Percentiles rank a stretch among this genome's conserved stretches.
Evolutionary conservation across 1,284 basidiomycete genomes (phyloP).

Genomic region (Stygiomarasmius scandens): DNA sequence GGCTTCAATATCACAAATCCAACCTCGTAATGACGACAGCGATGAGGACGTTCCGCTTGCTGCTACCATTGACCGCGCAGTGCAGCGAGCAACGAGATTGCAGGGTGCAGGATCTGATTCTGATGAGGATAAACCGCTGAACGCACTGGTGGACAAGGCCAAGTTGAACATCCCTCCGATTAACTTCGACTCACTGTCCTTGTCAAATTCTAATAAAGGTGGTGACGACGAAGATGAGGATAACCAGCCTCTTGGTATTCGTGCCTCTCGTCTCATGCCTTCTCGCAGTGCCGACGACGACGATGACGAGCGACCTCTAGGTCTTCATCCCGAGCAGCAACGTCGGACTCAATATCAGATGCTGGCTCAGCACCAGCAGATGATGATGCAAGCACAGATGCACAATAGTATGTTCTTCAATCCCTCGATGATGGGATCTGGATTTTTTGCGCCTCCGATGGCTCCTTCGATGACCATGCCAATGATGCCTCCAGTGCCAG

Average conservation of each 20-base stretch:
- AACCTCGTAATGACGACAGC: constrained; percentile 49
- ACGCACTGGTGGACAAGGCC: constrained; percentile 57
- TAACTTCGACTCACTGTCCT: constrained; percentile 37
- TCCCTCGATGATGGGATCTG: constrained; percentile 65
- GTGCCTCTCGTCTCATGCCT: constrained; percentile 49
- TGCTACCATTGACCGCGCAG: constrained; percentile 55
- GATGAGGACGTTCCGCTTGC: constrained; percentile 80
- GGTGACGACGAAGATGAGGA: constrained; percentile 60
- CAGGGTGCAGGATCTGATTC: constrained; percentile 46
- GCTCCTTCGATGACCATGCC: constrained; percentile 33
- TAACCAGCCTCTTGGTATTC: constrained; percentile 67
- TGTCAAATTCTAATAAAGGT: constrained; percentile 17
- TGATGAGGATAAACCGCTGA: constrained; percentile 76
- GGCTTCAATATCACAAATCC: constrained; percentile 19
- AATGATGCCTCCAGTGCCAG: constrained; percentile 57
- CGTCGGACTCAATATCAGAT: constrained; percentile 74
- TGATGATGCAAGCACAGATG: constrained; percentile 78
- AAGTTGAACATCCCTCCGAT: constrained; percentile 49
- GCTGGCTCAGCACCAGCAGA: constrained; percentile 64
- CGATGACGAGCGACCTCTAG: constrained; percentile 71
- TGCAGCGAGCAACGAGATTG: constrained; percentile 41
- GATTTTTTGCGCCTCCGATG: constrained; percentile 60
- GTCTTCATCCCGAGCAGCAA: constrained; percentile 74
- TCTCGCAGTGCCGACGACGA: constrained; percentile 38
- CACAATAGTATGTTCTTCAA: constrained; percentile 74